Percentiles rank a stretch among this genome's conserved stretches.
Conservation (phyloP, 2,329 filamentous ascomycete genomes). For the Pseudogymnoascus verrucosus region DNA sequence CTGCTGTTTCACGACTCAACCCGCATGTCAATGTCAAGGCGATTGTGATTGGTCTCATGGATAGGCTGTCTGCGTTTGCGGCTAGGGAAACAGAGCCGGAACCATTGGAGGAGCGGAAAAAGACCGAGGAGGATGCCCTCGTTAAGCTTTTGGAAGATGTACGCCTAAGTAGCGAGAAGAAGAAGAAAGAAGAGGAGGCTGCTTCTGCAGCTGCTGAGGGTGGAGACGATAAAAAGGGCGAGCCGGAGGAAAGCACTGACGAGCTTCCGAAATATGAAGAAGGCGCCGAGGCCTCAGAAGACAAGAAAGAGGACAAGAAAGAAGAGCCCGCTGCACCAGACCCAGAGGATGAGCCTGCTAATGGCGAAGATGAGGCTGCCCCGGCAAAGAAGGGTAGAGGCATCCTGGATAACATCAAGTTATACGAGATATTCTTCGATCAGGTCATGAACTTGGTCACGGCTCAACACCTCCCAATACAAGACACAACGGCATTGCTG, state of each 20-base stretch:
- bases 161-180: slow-evolving; percentile 53
- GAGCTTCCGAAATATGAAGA: slow-evolving; percentile 21
- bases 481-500: slow-evolving; percentile 86
- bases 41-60: slow-evolving; percentile 97
- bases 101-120: slow-evolving; percentile 60
- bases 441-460: slow-evolving; percentile 92
- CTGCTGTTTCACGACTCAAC: slow-evolving; percentile 84
- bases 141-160: slow-evolving; percentile 70
- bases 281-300: slow-evolving; percentile 29
- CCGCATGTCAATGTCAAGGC: slow-evolving; percentile 96
- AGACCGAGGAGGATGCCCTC: slow-evolving; percentile 78
- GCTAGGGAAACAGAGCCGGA: slow-evolving; percentile 73
- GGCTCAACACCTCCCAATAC: slow-evolving; percentile 81
- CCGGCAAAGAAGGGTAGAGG: slow-evolving; percentile 30
- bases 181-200: slow-evolving; percentile 15
- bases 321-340: slow-evolving; percentile 27
- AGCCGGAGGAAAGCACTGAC: slow-evolving; percentile 15
- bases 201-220: background rate
- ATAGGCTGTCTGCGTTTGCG: slow-evolving; percentile 89
- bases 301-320: slow-evolving; percentile 41
- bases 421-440: slow-evolving; percentile 96
- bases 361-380: slow-evolving; percentile 35
- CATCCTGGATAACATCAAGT: slow-evolving; percentile 70
- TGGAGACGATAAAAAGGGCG: slow-evolving; percentile 24
- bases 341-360: slow-evolving; percentile 16